Evolutionary conservation across 2,329 filamentous ascomycete species (phyloP), one percentile per base, ranked within the genome.

Genomic region (Fusarium sp.): DNA sequence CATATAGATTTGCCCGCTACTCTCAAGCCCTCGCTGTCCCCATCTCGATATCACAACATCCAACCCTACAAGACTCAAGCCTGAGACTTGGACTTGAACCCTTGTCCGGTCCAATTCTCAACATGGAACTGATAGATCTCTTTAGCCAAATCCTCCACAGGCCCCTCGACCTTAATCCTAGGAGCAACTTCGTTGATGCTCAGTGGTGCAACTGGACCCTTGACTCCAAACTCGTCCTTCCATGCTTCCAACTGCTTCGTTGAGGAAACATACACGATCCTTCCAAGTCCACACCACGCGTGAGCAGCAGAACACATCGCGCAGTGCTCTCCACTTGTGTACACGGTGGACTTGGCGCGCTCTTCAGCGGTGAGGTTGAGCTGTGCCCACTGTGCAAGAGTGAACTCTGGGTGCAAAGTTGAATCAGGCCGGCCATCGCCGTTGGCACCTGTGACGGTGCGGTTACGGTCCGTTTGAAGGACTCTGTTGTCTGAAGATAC

Each of bases 271-370:
- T 78, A 81, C 13, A 80, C 75, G 25, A 81, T 80, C 31, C 74
- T 74, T 2, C 79, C 79, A 18, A 81, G 65, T 1, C 79, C 79
- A 6, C 73, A 76, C 61, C 76, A 79, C 2, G 76, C 79, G 39
- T 81, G 79, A 2, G 77, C 78, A 2, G 77, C 74, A 6, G 79
- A 72, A 43, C 79, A 81, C 79, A 81, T 81, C 46, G 77, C 64
- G 65, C 79, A 81, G 59, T 80, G 79, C 65, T 81, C 79, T 2
- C 79, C 79, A 2, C 79, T 79, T 6, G 79, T 81, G 53, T 81
- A 81, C 4, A 81, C 74, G 4, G 75, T 77, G 0, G 76, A 70
- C 7, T 54, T 61, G 23, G 84, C 81, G 19, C 85, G 81, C 55
- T 84, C 73, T 10, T 74, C 76, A 10, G 80, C 78, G 7, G 74